Conservation (phyloP, 208 protist genomes). For the Acanthamoeba rhysodes region DNA sequence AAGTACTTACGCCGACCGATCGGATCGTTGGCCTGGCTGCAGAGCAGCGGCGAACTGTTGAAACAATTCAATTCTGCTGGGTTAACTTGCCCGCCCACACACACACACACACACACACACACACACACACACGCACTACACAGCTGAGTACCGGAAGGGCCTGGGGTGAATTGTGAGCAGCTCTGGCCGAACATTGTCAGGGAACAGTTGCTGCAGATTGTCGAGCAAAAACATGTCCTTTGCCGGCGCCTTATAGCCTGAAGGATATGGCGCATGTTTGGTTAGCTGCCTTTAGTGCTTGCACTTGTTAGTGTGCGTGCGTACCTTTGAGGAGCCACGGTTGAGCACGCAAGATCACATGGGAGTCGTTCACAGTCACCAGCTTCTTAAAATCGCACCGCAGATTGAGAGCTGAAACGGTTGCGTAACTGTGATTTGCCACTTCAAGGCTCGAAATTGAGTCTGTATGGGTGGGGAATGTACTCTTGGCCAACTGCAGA, state of each 20-base stretch:
- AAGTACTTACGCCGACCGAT: neutral
- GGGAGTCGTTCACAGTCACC: neutral
- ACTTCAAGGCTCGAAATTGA: too few relatives aligned
- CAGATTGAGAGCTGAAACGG: neutral
- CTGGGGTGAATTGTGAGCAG: neutral
- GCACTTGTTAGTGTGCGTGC: neutral
- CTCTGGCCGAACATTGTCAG: neutral
- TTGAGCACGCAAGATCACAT: neutral
- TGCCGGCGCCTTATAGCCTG: neutral
- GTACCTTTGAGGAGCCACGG: neutral
- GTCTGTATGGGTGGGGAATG: too few relatives aligned
- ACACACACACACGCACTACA: too few relatives aligned
- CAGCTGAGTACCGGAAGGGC: neutral
- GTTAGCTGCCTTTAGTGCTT: neutral
- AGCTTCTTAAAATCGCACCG: neutral
- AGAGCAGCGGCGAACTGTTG: neutral
- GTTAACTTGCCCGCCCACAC: too few relatives aligned
- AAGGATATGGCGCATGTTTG: neutral
- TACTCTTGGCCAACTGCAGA: neutral
- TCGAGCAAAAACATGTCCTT: neutral
- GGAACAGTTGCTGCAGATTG: neutral
- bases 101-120: too few relatives aligned
- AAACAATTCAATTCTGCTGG: too few relatives aligned
- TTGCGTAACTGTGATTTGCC: too few relatives aligned
- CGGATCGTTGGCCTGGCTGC: neutral